Base-by-base conservation (phyloP, 495 filamentous ascomycete genomes). In the Hypoxylon trugodes region DNA sequence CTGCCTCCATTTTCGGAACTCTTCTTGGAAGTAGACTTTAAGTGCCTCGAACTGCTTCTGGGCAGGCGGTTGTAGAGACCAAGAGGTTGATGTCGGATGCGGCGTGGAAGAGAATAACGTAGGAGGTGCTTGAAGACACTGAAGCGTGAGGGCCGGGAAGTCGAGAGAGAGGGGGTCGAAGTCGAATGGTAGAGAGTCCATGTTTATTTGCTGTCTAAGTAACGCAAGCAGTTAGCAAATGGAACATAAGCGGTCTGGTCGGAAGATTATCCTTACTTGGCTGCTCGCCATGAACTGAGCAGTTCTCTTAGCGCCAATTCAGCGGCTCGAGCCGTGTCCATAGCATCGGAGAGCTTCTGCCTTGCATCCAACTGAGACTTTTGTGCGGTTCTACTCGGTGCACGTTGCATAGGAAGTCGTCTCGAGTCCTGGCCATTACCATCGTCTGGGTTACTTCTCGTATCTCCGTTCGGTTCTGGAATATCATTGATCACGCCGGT, bases 401-500 rank as follows among this genome's bases (percentile, higher is more conserved):
- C 70, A 36, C 81, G 70, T 36, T 78, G 69, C 3, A 79, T 74
- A 19, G 78, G 73, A 9, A 74, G 40, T 16, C 63, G 54, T 49
- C 56, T 71, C 33, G 28, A 38, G 33, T 37, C 50, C 40, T 32
- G 52, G 50, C 19, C 79, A 57, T 19, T 69, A 68, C 36, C 81
- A 73, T 28, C 71, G 47, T 38, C 73, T 37, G 38, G 74, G 68
- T 56, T 76, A 35, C 48, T 41, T 37, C 41, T 67, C 15, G 61
- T 40, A 13, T 72, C 69, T 16, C 48, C 66, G 22, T 65, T 74
- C 47, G 78, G 75, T 24, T 82, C 69, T 2, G 84, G 84, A 35
- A 92, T 81, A 69, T 90, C 86, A 69, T 94, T 94, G 68, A 93
- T 92, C 1, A 94, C 90, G 3, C 90, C 90, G 2, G 89, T 92